Base-by-base conservation (phyloP, 257 asterid genomes). In the Nicotiana tabacum region DNA sequence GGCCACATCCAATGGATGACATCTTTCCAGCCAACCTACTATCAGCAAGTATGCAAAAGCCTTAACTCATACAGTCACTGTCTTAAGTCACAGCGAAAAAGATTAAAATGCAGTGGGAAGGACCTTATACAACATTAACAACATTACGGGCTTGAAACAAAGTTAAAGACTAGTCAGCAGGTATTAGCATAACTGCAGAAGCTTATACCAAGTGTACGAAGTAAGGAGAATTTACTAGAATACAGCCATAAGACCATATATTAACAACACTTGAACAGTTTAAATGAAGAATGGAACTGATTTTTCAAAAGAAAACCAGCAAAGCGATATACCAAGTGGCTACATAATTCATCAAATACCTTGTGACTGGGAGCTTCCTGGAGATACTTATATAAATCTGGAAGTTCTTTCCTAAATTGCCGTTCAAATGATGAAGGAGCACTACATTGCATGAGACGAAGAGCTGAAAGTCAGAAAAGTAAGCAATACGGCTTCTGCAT, bases 1-100 rank as follows among this genome's bases (percentile, higher is more conserved):
- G 99, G 98, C 99, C 99, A 94, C 98, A 96, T 93, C 99, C 99
- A 96, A 85, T 96, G 97, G 82, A 87, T 89, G 72, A 96, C 91
- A 83, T 96, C 99, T 86, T 90, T 91, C 99, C 99, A 96, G 80
- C 97, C 91, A 74, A 96, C 89, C 98, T 96, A 88, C 51, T 65
- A 86, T 78, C 78, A 80, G 61, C 61, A 79, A 51, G 18, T 15
- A 66, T 37, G 77, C 48, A 55, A 81, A 65, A 66, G 77, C 58
- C 46, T 15, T 24, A 51, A 51, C 46, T 76, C 80, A 51, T 76
- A 24, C 29, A 51, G 29, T 27, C 53, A 21, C 46, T 76, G 46
- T 27, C 80, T 16, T 84, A 21, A 70, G 24, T 30, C 72, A 65
- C 66, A 74, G 35, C 16, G 56, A 62, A 78, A 29, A 80, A 77